A percentile compares a stretch with the other conserved stretches of the same genome.
Conservation (phyloP, 1,284 basidiomycete species). For the Cryptococcus depauperatus region DNA sequence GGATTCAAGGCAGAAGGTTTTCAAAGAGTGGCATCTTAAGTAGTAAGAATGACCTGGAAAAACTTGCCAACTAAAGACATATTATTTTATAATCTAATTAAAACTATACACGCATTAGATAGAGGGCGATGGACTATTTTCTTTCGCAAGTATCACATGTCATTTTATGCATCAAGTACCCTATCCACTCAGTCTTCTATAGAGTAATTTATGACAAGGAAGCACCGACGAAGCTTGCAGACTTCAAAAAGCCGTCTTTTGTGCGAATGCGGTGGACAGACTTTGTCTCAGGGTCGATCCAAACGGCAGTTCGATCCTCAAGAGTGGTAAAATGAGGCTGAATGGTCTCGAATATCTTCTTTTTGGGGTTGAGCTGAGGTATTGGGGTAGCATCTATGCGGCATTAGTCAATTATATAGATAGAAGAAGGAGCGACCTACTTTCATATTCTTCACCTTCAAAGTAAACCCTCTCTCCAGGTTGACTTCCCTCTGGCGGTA, state of each 20-base stretch:
- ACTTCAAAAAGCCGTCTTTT: constrained; percentile 67
- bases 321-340: constrained; percentile 84
- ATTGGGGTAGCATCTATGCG: constrained; percentile 59
- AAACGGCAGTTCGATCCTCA: constrained; percentile 75
- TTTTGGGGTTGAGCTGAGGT: constrained; percentile 85
- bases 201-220: constrained; percentile 60
- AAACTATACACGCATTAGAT: neutral
- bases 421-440: constrained; percentile 47
- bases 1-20: constrained; percentile 68
- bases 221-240: constrained; percentile 76
- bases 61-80: neutral
- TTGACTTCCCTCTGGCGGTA: constrained; percentile 74
- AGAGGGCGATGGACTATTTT: neutral
- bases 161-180: neutral
- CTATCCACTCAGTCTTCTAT: neutral
- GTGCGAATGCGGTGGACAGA: constrained; percentile 75
- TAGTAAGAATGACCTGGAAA: constrained; percentile 10
- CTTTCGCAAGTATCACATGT: neutral
- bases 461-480: constrained; percentile 91
- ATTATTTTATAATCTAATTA: neutral
- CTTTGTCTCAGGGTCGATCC: constrained; percentile 79
- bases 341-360: constrained; percentile 92
- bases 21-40: constrained; percentile 48
- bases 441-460: constrained; percentile 73
- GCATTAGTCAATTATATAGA: neutral